These are phyloP conservation scores for Cryptosporidium muris DNA, from an alignment of 169 alveolate species.

Conservation along the genomic window DNA sequence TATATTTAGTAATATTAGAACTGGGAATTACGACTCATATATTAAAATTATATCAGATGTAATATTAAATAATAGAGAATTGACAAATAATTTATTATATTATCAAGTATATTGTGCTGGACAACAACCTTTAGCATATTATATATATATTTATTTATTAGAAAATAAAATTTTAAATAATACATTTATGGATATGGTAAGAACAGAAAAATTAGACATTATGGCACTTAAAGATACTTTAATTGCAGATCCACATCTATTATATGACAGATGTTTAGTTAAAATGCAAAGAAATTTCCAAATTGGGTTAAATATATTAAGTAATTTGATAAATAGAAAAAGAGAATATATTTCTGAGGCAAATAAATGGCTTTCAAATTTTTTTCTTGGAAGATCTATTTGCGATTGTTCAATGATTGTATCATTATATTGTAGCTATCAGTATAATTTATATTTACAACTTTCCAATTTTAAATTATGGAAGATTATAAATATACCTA, in stretches of 20 bases:
- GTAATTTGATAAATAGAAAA: slow-evolving; percentile 4
- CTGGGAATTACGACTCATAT: background rate
- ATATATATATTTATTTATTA: slow-evolving; percentile 1
- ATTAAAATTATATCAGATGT: background rate
- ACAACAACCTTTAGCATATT: slow-evolving; percentile 40
- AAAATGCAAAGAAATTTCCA: slow-evolving; percentile 3
- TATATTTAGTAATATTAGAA: background rate
- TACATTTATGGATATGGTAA: background rate
- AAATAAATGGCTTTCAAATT: slow-evolving; percentile 30
- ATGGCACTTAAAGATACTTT: too few species aligned
- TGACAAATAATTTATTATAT: background rate
- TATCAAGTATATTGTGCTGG: slow-evolving; percentile 37
- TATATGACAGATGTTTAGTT: slow-evolving; percentile 7
- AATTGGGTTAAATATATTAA: slow-evolving; percentile 27
- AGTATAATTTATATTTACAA: background rate
- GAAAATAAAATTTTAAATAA: background rate
- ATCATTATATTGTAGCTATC: background rate
- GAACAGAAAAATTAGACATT: background rate
- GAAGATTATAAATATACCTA: background rate
- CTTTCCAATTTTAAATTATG: slow-evolving; percentile 3
- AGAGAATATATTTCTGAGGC: background rate
- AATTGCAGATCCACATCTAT: slow-evolving; percentile 8
- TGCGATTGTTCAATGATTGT: slow-evolving; percentile 39
- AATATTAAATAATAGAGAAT: background rate
- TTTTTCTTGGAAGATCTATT: slow-evolving; percentile 36